Percentiles rank a stretch among this genome's conserved stretches.
These are phyloP conservation scores for Papiliotrema terrestris DNA, from an alignment of 1,284 basidiomycete species.

Conservation along the genomic window DNA sequence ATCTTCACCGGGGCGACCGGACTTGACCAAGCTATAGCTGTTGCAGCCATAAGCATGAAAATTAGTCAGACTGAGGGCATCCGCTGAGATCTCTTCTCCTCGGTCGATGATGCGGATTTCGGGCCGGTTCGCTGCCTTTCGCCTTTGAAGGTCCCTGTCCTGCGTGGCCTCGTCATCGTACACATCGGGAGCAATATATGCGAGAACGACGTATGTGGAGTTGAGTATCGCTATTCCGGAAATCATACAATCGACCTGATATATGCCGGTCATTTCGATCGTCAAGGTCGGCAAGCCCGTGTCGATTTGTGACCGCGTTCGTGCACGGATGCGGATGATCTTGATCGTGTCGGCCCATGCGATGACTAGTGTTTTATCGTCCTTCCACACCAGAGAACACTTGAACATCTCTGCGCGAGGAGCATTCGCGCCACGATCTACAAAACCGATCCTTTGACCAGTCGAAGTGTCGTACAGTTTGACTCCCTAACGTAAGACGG, in stretches of 20 bases:
- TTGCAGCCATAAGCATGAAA: constrained; percentile 87
- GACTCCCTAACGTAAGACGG: constrained; percentile 62
- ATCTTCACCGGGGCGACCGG: constrained; percentile 38
- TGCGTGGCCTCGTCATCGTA: constrained; percentile 63
- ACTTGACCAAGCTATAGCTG: constrained; percentile 71
- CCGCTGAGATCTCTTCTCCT: constrained; percentile 85
- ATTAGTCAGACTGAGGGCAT: constrained; percentile 74
- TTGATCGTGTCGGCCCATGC: constrained; percentile 95
- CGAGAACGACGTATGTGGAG: constrained; percentile 75
- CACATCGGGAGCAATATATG: constrained; percentile 58
- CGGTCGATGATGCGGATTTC: constrained; percentile 89
- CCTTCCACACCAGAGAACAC: constrained; percentile 86
- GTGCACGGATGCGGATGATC: constrained; percentile 67
- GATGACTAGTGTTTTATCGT: constrained; percentile 82
- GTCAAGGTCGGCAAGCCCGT: constrained; percentile 28
- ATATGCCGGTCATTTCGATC: constrained; percentile 85
- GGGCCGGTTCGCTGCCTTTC: constrained; percentile 79
- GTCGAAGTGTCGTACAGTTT: constrained; percentile 86
- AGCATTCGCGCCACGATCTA: constrained; percentile 74
- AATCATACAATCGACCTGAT: constrained; percentile 94
- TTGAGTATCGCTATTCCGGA: constrained; percentile 78
- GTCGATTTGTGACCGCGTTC: constrained; percentile 51
- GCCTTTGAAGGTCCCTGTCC: constrained; percentile 66
- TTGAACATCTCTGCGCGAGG: constrained; percentile 92
- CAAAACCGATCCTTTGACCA: constrained; percentile 77